Conservation (phyloP, 768 basidiomycete genomes). For the Thelephora ganbajun region DNA sequence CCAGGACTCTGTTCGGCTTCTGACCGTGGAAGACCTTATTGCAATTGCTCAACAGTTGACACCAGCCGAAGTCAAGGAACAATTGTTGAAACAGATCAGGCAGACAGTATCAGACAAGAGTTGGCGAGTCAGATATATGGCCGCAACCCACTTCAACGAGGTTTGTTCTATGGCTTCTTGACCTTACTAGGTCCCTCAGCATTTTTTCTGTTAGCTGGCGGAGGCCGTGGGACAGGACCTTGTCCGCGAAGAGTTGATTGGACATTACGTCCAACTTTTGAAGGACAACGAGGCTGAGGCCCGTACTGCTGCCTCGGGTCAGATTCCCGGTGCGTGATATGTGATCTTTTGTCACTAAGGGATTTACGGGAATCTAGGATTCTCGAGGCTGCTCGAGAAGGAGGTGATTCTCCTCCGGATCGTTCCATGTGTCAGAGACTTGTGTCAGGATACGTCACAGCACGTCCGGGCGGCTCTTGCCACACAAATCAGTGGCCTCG, state of each 20-base stretch:
- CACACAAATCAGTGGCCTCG: conserved; percentile 90
- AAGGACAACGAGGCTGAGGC: conserved; percentile 99
- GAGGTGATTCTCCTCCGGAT: conserved; percentile 89
- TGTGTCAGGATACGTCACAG: conserved; percentile 88
- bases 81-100: conserved; percentile 77
- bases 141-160: conserved; percentile 93
- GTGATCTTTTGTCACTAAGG: conserved; percentile 4
- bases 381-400: conserved; percentile 84
- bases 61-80: conserved; percentile 83
- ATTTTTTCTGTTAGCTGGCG: conserved; percentile 46
- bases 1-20: conserved; percentile 91
- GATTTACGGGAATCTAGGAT: conserved; percentile 40
- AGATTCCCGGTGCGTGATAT: conserved; percentile 70
- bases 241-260: conserved; percentile 86
- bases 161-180: conserved; percentile 22
- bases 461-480: conserved; percentile 96
- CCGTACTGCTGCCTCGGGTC: conserved; percentile 87
- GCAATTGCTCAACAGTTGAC: conserved; percentile 76
- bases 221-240: conserved; percentile 82
- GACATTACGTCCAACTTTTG: conserved; percentile 83
- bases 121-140: conserved; percentile 99
- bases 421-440: conserved; percentile 87
- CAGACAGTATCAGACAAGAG: conserved; percentile 89
- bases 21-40: conserved; percentile 94
- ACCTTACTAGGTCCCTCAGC: neutral